These are phyloP conservation scores for Candida fluviatilis DNA, from an alignment of 805 yeast genomes.

Conservation along the genomic window DNA sequence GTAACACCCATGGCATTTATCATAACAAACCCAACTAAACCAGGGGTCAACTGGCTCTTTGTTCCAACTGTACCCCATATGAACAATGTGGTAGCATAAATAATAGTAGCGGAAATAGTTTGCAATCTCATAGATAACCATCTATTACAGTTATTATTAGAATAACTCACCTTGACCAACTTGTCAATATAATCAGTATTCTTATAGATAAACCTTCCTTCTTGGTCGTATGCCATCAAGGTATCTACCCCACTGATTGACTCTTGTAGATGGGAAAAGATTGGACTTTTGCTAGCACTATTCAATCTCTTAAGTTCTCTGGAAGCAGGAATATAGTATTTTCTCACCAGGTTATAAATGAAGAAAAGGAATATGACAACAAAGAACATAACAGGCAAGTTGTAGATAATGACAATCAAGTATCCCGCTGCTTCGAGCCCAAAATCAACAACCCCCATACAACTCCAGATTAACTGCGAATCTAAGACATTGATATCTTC, in stretches of 20 bases:
- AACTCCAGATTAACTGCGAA: slow-evolving; percentile 26
- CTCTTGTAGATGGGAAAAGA: slow-evolving; percentile 33
- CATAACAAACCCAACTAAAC: slow-evolving; percentile 36
- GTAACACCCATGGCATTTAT: slow-evolving; percentile 31
- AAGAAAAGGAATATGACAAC: slow-evolving; percentile 20
- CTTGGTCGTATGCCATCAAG: slow-evolving; percentile 25
- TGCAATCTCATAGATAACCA: slow-evolving; percentile 37
- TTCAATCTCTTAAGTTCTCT: slow-evolving; percentile 29
- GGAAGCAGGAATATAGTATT: slow-evolving; percentile 29
- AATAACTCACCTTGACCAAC: slow-evolving; percentile 16
- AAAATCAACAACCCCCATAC: slow-evolving; percentile 18
- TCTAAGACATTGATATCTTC: slow-evolving; percentile 33
- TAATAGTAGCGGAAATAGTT: slow-evolving; percentile 28
- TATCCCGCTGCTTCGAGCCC: slow-evolving; percentile 21
- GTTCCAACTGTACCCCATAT: slow-evolving; percentile 21
- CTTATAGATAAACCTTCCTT: slow-evolving; percentile 22
- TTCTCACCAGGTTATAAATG: slow-evolving; percentile 26
- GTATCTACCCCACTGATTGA: slow-evolving; percentile 33
- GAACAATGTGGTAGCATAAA: slow-evolving; percentile 23
- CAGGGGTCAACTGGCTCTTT: slow-evolving; percentile 22
- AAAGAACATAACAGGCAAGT: slow-evolving; percentile 29
- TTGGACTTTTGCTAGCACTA: slow-evolving; percentile 28
- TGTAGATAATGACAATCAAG: slow-evolving; percentile 25
- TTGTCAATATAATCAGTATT: slow-evolving; percentile 20
- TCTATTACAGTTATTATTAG: slow-evolving; percentile 20